Conservation (phyloP, 495 filamentous ascomycete genomes). For the Symbiotaphrina buchneri region DNA sequence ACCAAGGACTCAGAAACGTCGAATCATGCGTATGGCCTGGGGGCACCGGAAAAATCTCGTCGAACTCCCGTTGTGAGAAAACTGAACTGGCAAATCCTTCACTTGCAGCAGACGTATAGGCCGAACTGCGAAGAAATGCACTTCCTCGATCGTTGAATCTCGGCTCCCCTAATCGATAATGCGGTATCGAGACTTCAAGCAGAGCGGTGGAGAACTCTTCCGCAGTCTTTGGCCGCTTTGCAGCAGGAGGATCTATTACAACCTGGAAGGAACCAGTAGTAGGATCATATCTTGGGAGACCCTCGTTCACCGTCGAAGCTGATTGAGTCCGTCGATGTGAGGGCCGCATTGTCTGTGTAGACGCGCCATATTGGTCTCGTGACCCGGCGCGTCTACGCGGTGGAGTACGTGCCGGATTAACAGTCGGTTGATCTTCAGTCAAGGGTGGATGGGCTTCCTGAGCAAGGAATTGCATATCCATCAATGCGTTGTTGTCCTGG, state of each 20-base stretch:
- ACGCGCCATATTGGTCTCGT: too few relatives aligned
- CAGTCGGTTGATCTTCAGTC: too few relatives aligned
- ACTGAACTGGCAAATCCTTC: constrained; percentile 19
- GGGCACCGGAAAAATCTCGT: constrained; percentile 18
- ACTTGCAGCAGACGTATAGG: constrained; percentile 25
- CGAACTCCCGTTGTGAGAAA: constrained; percentile 24
- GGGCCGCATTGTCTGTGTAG: constrained; percentile 9
- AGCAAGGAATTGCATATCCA: too few relatives aligned
- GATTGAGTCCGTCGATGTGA: constrained; percentile 33
- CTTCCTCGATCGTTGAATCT: constrained; percentile 61
- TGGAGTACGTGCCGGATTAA: too few relatives aligned
- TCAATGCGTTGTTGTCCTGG: too few relatives aligned
- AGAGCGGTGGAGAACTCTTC: constrained; percentile 32
- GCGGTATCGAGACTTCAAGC: constrained; percentile 64
- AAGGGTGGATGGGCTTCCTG: too few relatives aligned
- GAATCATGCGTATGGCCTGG: constrained; percentile 11
- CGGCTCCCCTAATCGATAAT: constrained; percentile 66
- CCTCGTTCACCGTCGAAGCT: constrained; percentile 36
- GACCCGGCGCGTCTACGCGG: too few relatives aligned
- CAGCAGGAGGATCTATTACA: constrained; percentile 56
- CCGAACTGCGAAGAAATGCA: constrained; percentile 60
- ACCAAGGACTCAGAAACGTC: too few relatives aligned
- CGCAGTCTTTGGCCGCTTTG: constrained; percentile 40
- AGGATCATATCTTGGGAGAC: constrained; percentile 18
- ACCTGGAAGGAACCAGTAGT: constrained; percentile 54